These are phyloP conservation scores for Alternaria sp. DNA, from an alignment of 2,329 filamentous ascomycete species.

Conservation along the genomic window DNA sequence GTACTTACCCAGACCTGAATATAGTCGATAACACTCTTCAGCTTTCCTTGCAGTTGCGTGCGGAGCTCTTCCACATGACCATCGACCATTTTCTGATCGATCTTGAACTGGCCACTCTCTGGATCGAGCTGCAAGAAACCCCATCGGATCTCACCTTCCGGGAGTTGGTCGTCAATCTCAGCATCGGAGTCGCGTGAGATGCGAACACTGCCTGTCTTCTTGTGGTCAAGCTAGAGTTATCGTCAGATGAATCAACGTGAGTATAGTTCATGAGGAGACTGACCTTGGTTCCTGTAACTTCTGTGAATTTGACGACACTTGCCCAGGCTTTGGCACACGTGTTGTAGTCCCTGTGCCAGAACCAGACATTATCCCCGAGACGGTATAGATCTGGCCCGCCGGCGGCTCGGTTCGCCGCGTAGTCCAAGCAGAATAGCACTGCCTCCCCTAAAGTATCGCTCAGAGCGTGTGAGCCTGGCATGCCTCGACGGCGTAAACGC, in stretches of 20 bases:
- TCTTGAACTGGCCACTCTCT: constrained; percentile 37
- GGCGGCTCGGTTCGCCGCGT: constrained; percentile 54
- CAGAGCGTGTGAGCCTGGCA: constrained; percentile 55
- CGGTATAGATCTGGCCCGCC: constrained; percentile 54
- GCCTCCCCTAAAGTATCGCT: constrained; percentile 58
- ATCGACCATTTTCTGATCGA: constrained; percentile 44
- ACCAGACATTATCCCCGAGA: constrained; percentile 59
- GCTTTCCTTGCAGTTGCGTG: constrained; percentile 36
- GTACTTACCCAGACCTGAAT: constrained; percentile 30
- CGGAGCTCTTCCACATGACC: constrained; percentile 38
- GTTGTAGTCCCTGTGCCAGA: constrained; percentile 53
- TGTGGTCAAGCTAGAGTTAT: constrained; percentile 44
- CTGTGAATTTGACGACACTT: constrained; percentile 51
- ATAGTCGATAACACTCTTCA: constrained; percentile 43
- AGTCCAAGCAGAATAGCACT: constrained; percentile 57
- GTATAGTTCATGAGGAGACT: not conserved
- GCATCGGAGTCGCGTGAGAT: constrained; percentile 23
- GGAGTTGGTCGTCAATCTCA: constrained; percentile 31
- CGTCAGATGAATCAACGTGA: not conserved
- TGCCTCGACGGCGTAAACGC: constrained; percentile 52
- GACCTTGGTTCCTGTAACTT: constrained; percentile 51
- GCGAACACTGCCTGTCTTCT: constrained; percentile 52
- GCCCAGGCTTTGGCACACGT: constrained; percentile 54
- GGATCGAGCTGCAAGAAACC: constrained; percentile 40
- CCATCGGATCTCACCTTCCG: constrained; percentile 41